phyloP scores from a whole-genome alignment of 2,329 filamentous ascomycete genomes.

The Alternaria sp. region DNA sequence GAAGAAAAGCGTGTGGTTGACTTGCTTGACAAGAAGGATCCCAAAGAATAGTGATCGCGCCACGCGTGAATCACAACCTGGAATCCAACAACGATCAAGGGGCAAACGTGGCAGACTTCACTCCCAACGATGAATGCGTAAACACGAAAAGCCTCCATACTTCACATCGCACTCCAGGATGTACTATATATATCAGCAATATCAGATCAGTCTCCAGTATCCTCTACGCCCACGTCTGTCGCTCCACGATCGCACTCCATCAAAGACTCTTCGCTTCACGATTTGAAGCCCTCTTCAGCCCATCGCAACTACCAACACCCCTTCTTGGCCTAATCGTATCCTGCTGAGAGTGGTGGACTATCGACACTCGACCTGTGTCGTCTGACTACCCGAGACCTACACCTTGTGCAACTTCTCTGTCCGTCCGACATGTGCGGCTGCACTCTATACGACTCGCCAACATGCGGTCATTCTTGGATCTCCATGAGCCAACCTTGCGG shows the following conservation, averaged over 20 bases:
- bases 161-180: slow-evolving; percentile 14
- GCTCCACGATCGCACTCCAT: background rate
- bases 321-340: background rate
- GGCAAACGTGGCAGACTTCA: slow-evolving; percentile 24
- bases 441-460: slow-evolving; percentile 52
- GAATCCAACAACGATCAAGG: slow-evolving; percentile 4
- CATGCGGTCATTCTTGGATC: slow-evolving; percentile 58
- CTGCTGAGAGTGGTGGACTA: background rate
- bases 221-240: slow-evolving; percentile 1
- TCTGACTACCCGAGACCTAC: background rate
- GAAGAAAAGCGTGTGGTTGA: slow-evolving; percentile 23
- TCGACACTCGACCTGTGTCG: background rate
- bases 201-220: slow-evolving; percentile 6
- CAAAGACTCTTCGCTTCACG: background rate
- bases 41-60: slow-evolving; percentile 33
- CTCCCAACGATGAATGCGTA: slow-evolving; percentile 3
- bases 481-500: slow-evolving; percentile 54
- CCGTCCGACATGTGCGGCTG: slow-evolving; percentile 54
- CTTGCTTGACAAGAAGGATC: slow-evolving; percentile 42
- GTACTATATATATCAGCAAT: slow-evolving; percentile 31
- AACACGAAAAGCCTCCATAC: slow-evolving; percentile 9
- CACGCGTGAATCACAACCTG: slow-evolving; percentile 9
- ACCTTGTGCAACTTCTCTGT: background rate
- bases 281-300: background rate
- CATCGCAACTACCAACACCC: background rate